These are phyloP conservation scores for Camelina neglecta DNA, from an alignment of 345 rosid species.

Conservation along the genomic window DNA sequence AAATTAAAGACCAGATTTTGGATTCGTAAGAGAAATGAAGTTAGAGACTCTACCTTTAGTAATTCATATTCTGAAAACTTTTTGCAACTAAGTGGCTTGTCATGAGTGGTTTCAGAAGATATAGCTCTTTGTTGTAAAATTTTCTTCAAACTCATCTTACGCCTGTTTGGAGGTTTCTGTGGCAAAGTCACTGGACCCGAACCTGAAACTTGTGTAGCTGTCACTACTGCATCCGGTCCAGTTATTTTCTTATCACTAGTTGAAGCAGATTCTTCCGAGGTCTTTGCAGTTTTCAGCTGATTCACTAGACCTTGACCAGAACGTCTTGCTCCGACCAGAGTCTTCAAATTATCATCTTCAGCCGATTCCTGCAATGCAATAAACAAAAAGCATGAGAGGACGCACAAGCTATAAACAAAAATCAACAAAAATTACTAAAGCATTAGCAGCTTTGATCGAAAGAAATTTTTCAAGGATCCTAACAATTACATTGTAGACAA, in stretches of 20 bases:
- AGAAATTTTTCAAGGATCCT: constrained; percentile 22
- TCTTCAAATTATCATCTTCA: constrained; percentile 48
- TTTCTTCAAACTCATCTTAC: constrained; percentile 63
- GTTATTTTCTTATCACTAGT: constrained; percentile 50
- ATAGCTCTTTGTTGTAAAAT: constrained; percentile 49
- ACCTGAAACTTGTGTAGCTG: constrained; percentile 54
- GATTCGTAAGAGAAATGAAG: constrained; percentile 27
- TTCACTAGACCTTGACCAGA: constrained; percentile 50
- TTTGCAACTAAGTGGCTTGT: constrained; percentile 44
- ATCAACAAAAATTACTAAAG: neutral
- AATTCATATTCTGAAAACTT: constrained; percentile 44
- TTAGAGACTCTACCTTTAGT: constrained; percentile 54
- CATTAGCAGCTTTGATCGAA: constrained; percentile 23
- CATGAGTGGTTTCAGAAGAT: constrained; percentile 49
- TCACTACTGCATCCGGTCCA: constrained; percentile 41
- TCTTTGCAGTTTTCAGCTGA: constrained; percentile 52
- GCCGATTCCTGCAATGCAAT: constrained; percentile 49
- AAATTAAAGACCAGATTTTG: constrained; percentile 30
- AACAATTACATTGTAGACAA: neutral
- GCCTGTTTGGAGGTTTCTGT: constrained; percentile 59
- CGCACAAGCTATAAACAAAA: constrained; percentile 19
- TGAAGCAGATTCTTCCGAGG: constrained; percentile 48
- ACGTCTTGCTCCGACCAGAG: constrained; percentile 46
- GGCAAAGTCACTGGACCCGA: constrained; percentile 47
- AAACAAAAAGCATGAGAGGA: constrained; percentile 19